Conservation (phyloP, 306 rosid species). For the Dalbergia oliveri region DNA sequence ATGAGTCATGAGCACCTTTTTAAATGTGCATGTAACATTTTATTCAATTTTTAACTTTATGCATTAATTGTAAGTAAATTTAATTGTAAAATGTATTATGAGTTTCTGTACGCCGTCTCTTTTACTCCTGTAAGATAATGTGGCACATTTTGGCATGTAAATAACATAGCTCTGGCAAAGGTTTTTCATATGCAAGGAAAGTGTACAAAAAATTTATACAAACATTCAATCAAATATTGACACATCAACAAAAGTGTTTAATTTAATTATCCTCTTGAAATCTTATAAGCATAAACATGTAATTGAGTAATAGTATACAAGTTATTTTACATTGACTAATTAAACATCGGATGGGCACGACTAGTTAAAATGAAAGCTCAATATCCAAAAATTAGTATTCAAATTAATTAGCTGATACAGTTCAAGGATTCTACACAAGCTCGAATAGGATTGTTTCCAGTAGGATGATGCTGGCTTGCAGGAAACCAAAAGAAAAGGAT, state of each 20-base stretch:
- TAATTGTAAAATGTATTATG: background rate
- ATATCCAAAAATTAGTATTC: background rate
- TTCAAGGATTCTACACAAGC: background rate
- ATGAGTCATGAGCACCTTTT: background rate
- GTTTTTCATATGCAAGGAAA: too few relatives aligned
- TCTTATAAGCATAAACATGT: too few relatives aligned
- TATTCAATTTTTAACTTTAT: background rate
- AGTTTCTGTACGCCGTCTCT: background rate
- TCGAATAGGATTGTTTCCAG: too few relatives aligned
- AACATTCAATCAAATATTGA: too few relatives aligned
- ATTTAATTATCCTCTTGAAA: too few relatives aligned
- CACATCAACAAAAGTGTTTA: too few relatives aligned
- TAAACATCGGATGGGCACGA: too few relatives aligned
- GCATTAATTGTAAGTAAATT: background rate
- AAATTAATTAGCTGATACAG: background rate
- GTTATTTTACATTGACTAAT: too few relatives aligned
- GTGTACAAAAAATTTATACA: too few relatives aligned
- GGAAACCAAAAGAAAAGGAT: too few relatives aligned
- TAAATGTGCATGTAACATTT: background rate
- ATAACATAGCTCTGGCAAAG: background rate
- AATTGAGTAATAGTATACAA: too few relatives aligned
- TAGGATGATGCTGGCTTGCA: too few relatives aligned
- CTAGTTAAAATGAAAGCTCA: background rate
- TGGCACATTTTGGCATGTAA: background rate
- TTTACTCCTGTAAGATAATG: background rate